Evolutionary conservation across 1,284 basidiomycete genomes (phyloP), one percentile per base, ranked within the genome.

Genomic region (Pseudozyma tsukubaensis): DNA sequence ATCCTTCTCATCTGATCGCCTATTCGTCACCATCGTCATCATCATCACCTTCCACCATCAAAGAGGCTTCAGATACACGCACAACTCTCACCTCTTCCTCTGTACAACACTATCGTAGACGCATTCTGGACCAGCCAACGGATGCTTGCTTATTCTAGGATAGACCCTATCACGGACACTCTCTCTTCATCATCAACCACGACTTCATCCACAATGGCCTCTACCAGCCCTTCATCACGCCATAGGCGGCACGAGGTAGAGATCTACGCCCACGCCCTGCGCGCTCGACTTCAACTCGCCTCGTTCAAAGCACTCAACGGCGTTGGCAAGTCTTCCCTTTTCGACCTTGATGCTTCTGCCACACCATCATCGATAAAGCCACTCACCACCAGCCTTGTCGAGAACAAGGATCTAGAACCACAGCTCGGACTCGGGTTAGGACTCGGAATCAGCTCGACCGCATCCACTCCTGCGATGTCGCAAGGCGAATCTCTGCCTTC

Each of bases 251-350:
- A 67, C 13, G 57, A 73, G 29, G 71, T 73, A 42, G 71, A 73
- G 50, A 59, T 67, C 19, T 75, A 75, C 18, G 72, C 72, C 16
- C 68, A 75, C 24, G 68, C 72, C 0, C 57, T 75, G n/a, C 69
- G 69, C 47, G 61, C 72, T 50, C 59, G 72, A 13, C 60, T 75
- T 6, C 59, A 75, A 34, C 52, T 71, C 9, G 72, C 72, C 14
- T 71, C 72, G 13, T 71, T 71, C 60, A 75, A 75, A 36, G 72
- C 72, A 12, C 32, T 64, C 40, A 57, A 74, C 40, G 72, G 72
- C 14, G 45, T 69, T 5, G 72, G 59, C 59, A 59, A 54, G 35
- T 35, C 59, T 5, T 62, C 55, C n/a, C 44, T 74, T 21, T 51
- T 43, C 40, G 59, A 74, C 10, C 72, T 74, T 50, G 58, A 59